Percentiles rank a stretch among this genome's conserved stretches.
Conservation (phyloP, 2,329 filamentous ascomycete species). For the Hypoxylon sp. region DNA sequence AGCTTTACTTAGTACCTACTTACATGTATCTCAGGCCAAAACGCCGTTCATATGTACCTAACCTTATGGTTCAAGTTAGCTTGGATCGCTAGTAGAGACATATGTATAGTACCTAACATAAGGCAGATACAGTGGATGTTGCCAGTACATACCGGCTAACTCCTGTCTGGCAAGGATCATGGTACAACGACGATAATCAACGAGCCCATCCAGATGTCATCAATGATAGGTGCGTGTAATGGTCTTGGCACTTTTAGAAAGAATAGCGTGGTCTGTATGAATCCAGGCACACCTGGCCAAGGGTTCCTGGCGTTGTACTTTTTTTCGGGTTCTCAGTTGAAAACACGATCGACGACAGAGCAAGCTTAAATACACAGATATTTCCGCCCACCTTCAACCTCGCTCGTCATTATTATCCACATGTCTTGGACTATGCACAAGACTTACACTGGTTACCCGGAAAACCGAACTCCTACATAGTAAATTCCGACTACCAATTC, state of each 20-base stretch:
- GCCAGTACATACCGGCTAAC: constrained; percentile 30
- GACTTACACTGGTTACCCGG: constrained; percentile 7
- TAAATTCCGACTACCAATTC: background rate
- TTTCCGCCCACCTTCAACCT: constrained; percentile 43
- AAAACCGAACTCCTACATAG: constrained; percentile 14
- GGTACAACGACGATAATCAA: constrained; percentile 45
- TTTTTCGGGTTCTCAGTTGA: constrained; percentile 40
- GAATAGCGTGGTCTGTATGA: constrained; percentile 44
- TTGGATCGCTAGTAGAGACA: background rate
- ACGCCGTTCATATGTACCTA: no score
- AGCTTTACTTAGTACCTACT: background rate
- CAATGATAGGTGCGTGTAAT: constrained; percentile 36
- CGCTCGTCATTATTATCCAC: constrained; percentile 18
- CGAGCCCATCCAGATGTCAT: constrained; percentile 43
- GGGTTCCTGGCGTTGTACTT: constrained; percentile 45
- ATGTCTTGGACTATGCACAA: constrained; percentile 18
- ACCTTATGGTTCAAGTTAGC: background rate
- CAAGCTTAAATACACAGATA: constrained; percentile 46
- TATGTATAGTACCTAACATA: no score
- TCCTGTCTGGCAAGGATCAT: constrained; percentile 46
- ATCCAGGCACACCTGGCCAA: constrained; percentile 45
- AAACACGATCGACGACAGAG: constrained; percentile 43
- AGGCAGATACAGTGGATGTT: constrained; percentile 10
- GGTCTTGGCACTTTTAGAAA: constrained; percentile 41
- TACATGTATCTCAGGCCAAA: no score